phyloP scores from a whole-genome alignment of 768 basidiomycete species.

The Mycena venus region DNA sequence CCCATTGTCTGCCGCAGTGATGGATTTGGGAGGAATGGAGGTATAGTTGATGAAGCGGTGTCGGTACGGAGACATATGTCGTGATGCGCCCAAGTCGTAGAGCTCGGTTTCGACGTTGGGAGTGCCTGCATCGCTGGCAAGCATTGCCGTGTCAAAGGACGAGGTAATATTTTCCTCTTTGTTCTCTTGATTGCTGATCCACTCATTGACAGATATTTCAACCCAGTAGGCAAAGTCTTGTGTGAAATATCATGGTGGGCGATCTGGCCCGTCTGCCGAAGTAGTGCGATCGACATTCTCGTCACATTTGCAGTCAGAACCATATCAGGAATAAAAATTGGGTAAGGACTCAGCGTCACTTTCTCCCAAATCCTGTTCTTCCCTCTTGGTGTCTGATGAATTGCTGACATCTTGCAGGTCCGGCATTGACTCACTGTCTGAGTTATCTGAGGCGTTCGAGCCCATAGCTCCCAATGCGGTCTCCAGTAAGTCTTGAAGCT shows the following conservation, averaged over 20 bases:
- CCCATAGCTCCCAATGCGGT: too few species aligned
- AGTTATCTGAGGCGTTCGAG: too few species aligned
- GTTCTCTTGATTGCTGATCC: slow-evolving; percentile 6
- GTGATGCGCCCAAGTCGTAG: too few species aligned
- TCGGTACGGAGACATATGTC: background rate
- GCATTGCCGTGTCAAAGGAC: too few species aligned
- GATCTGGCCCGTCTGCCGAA: background rate
- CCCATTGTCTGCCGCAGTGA: too few species aligned
- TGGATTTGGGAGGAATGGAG: too few species aligned
- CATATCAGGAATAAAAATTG: background rate
- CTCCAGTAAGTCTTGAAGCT: too few species aligned
- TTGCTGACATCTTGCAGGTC: slow-evolving; percentile 20
- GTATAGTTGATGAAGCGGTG: too few species aligned
- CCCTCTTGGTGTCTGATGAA: slow-evolving; percentile 9
- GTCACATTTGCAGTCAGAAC: background rate
- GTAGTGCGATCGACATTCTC: background rate
- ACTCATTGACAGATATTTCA: background rate
- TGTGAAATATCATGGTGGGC: background rate
- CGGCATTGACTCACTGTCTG: slow-evolving; percentile 1
- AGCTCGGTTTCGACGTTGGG: background rate
- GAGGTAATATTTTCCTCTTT: slow-evolving; percentile 14
- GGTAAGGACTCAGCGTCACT: slow-evolving; percentile 20
- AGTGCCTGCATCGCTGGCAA: background rate
- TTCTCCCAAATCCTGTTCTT: background rate
- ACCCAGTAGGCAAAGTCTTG: background rate